Evolutionary conservation across 2,329 filamentous ascomycete species (phyloP).

Genomic region (Cercospora citrullina): DNA sequence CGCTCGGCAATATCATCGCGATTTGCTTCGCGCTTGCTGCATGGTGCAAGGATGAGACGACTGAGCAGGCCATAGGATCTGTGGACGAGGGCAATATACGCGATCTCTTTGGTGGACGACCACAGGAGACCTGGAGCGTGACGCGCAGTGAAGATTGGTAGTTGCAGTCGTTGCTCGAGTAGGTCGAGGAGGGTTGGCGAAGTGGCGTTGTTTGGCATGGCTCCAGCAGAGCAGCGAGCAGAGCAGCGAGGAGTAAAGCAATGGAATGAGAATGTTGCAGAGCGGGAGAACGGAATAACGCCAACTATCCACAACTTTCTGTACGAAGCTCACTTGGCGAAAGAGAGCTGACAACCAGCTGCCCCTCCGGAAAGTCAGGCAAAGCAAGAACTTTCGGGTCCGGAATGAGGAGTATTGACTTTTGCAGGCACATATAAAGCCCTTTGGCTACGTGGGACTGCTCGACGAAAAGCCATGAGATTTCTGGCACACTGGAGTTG

Average conservation of each 20-base stretch:
- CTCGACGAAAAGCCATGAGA: neutral
- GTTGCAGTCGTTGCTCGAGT: neutral
- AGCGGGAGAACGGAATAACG: neutral
- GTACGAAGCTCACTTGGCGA: neutral
- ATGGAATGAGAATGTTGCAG: too few relatives aligned
- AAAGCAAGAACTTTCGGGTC: neutral
- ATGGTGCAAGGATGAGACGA: neutral
- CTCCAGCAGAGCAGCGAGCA: neutral
- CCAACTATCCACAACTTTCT: neutral
- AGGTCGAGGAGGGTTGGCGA: neutral
- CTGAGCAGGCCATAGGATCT: neutral
- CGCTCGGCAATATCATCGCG: neutral
- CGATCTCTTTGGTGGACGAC: neutral
- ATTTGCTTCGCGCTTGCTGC: neutral
- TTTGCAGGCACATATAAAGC: neutral
- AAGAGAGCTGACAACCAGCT: neutral
- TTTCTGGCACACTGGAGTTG: neutral
- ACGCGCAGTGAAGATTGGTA: neutral
- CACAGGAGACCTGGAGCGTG: neutral
- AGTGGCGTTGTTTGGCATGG: neutral
- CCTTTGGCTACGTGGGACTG: neutral
- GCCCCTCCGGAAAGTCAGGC: neutral
- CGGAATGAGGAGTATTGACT: neutral
- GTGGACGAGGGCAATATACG: neutral
- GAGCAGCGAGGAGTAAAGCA: neutral